Base-by-base conservation (phyloP, 2,329 filamentous ascomycete species). In the Fusarium paranaense region DNA sequence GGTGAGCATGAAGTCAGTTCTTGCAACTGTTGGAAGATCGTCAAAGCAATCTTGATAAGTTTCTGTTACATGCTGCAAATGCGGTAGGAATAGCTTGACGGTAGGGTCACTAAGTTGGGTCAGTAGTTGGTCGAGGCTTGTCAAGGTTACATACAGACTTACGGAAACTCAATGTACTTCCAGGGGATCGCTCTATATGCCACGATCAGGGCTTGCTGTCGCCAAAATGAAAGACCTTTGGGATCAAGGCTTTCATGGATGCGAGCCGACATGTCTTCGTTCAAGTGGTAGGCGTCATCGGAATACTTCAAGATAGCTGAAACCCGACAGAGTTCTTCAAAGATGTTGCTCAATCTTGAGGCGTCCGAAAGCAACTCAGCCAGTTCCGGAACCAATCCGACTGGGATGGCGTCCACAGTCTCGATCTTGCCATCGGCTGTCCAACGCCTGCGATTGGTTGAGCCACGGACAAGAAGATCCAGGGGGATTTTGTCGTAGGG, bases 371-470 rank as follows among this genome's bases (percentile, higher is more conserved):
- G 42, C 6, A 76, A 58, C 16, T 61, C 56, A 27, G 47, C 25
- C 33, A 76, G 45, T 38, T 59, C 69, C 10, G 62, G 25, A 38
- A 50, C 47, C 56, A 76, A 42, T 14, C 74, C 74, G 61, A 63
- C 52, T 4, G 13, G 82, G 81, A 25, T 83, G 80, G 76, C 84
- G 71, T 70, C 82, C 80, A n/a, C 62, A 65, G 38, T 70, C 66
- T 77, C 75, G 50, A 76, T 59, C 9, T 73, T 40, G 22, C 74
- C 74, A 18, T 75, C 62, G 8, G 45, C 38, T 13, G 69, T 76
- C 74, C 74, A 76, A 42, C 74, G 70, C 42, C 58, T 83, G 67
- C 73, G 76, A 74, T 50, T 64, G 25, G 66, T 65, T 47, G 58
- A 78, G 66, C 71, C 78, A 60, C 66, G 61, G 45, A 14, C 62